Conservation (phyloP, 768 basidiomycete species). For the Xerocomellus dryophilus region DNA sequence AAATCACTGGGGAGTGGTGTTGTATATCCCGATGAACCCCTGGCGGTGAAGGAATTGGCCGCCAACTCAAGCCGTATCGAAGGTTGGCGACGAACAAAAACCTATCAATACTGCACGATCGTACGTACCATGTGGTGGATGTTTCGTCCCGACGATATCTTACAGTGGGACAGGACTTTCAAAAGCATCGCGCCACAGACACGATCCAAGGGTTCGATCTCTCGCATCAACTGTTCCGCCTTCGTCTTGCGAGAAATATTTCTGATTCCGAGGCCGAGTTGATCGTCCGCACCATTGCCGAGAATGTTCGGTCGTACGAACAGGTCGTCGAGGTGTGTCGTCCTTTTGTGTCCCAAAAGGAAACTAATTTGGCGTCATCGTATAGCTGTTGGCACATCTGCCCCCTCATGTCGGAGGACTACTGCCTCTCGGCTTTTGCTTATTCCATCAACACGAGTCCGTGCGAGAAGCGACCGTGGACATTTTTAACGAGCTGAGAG, state of each 20-base stretch:
- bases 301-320: slow-evolving; percentile 75
- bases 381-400: slow-evolving; percentile 74
- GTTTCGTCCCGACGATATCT: background rate
- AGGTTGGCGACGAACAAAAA: slow-evolving; percentile 84
- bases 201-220: slow-evolving; percentile 82
- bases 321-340: slow-evolving; percentile 79
- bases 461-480: slow-evolving; percentile 81
- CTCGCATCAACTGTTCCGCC: slow-evolving; percentile 77
- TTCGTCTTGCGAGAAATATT: slow-evolving; percentile 72
- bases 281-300: slow-evolving; percentile 72
- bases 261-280: slow-evolving; percentile 67
- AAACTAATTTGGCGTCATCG: background rate
- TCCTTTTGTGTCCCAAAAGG: no score
- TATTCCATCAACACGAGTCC: slow-evolving; percentile 82
- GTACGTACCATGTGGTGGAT: slow-evolving; percentile 42
- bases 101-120: slow-evolving; percentile 67
- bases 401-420: slow-evolving; percentile 81
- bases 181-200: slow-evolving; percentile 47
- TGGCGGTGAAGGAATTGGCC: slow-evolving; percentile 65
- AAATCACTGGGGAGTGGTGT: slow-evolving; percentile 72
- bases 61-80: slow-evolving; percentile 84
- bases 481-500: slow-evolving; percentile 75
- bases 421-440: slow-evolving; percentile 78
- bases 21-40: slow-evolving; percentile 69
- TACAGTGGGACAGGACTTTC: slow-evolving; percentile 57